Conservation (phyloP, 176 grass and related monocot species). For the Musa schizocarpa region DNA sequence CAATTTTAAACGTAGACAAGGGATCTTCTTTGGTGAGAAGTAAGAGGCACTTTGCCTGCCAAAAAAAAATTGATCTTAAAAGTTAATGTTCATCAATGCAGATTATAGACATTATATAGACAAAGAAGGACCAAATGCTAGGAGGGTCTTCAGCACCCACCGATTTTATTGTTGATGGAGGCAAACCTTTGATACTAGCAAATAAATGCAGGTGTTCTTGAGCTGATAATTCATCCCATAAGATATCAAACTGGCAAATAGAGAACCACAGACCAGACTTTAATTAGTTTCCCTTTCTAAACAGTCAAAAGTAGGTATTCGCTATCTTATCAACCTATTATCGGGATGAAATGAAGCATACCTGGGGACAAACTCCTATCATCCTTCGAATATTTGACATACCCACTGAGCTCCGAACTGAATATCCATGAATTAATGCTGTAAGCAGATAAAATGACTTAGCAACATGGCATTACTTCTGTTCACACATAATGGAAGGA, state of each 20-base stretch:
- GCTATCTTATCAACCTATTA: background rate
- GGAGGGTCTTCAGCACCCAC: constrained; percentile 27
- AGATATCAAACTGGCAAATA: constrained; percentile 73
- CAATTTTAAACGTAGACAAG: too few relatives aligned
- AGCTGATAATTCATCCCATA: constrained; percentile 92
- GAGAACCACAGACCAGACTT: constrained; percentile 1
- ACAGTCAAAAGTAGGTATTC: background rate
- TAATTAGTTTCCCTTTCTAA: constrained; percentile 2
- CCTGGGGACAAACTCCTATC: constrained; percentile 97
- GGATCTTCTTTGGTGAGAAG: too few relatives aligned
- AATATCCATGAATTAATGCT: constrained; percentile 84
- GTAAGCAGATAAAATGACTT: constrained; percentile 9
- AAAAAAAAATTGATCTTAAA: background rate
- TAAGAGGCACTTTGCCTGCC: too few relatives aligned
- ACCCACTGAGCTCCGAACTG: constrained; percentile 62
- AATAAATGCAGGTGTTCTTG: constrained; percentile 81
- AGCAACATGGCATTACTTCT: constrained; percentile 20
- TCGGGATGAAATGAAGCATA: constrained; percentile 21
- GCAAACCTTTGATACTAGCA: constrained; percentile 95
- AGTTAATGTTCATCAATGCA: constrained; percentile 8
- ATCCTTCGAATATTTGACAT: constrained; percentile 88
- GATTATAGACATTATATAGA: constrained; percentile 13
- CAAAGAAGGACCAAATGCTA: constrained; percentile 1
- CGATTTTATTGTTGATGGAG: constrained; percentile 53
- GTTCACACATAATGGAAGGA: background rate